phyloP scores from a whole-genome alignment of 1,284 basidiomycete genomes.

The Ceratobasidium sp. region DNA sequence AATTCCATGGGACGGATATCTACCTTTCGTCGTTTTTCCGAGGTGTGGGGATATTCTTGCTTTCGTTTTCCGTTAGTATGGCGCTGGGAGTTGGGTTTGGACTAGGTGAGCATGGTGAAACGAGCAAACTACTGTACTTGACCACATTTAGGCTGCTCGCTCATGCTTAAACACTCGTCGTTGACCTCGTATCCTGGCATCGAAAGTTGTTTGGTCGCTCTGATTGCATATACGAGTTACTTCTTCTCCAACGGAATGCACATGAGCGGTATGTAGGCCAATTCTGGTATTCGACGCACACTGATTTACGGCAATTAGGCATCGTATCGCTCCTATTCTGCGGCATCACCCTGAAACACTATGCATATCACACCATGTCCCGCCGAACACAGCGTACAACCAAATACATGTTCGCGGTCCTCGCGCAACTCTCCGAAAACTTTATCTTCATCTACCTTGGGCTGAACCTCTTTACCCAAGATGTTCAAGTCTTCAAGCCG shows the following conservation, averaged over 20 bases:
- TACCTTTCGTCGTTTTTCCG: constrained; percentile 92
- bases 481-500: constrained; percentile 92
- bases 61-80: constrained; percentile 96
- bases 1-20: constrained; percentile 92
- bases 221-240: constrained; percentile 97
- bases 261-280: constrained; percentile 77
- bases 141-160: constrained; percentile 68
- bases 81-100: constrained; percentile 93
- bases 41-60: constrained; percentile 94
- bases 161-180: constrained; percentile 95
- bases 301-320: constrained; percentile 58
- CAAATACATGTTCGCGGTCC: constrained; percentile 94
- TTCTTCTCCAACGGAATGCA: constrained; percentile 97
- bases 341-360: constrained; percentile 99
- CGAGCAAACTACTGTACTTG: too few relatives aligned
- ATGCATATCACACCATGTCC: constrained; percentile 99
- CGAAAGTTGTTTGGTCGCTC: constrained; percentile 93
- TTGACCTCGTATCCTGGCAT: constrained; percentile 89
- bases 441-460: constrained; percentile 99
- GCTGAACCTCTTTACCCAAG: constrained; percentile 92
- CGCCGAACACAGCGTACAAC: constrained; percentile 92
- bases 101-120: constrained; percentile 64
- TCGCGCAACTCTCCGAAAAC: constrained; percentile 96
- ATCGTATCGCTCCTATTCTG: constrained; percentile 99
- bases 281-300: neutral